Conservation (phyloP, 345 rosid genomes). For the Moricandia moricandioides region DNA sequence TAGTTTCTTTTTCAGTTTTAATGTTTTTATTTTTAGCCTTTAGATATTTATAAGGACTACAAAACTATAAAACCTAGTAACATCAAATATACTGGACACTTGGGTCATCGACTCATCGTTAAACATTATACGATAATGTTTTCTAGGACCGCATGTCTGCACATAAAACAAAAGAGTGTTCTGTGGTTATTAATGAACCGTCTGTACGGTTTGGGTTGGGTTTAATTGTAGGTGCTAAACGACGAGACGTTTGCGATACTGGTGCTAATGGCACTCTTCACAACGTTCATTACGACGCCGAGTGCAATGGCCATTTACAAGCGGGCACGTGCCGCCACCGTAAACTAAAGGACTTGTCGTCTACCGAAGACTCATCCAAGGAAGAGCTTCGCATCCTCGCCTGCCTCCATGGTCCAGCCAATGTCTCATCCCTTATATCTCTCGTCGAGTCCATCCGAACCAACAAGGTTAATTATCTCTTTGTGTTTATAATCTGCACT, state of each 20-base stretch:
- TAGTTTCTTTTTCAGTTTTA: background rate
- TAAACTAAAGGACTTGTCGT: conserved; percentile 48
- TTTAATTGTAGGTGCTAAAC: conserved; percentile 60
- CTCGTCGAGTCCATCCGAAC: conserved; percentile 65
- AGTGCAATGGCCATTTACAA: conserved; percentile 68
- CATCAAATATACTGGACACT: too few species aligned
- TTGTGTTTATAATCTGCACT: background rate
- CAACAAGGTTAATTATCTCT: conserved; percentile 38
- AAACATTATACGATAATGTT: too few species aligned
- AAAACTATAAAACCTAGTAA: conserved; percentile 3
- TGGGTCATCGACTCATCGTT: too few species aligned
- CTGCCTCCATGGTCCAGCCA: conserved; percentile 65
- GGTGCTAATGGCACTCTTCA: conserved; percentile 67
- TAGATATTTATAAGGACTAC: background rate
- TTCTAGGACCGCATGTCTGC: too few species aligned
- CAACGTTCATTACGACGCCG: conserved; percentile 85
- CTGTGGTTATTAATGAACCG: too few species aligned
- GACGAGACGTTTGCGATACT: conserved; percentile 70
- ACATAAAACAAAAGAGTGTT: too few species aligned
- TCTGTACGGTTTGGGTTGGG: too few species aligned
- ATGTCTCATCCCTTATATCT: conserved; percentile 59
- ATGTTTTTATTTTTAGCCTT: conserved; percentile 1
- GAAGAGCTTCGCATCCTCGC: conserved; percentile 62
- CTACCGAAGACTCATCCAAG: conserved; percentile 30
- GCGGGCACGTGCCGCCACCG: conserved; percentile 57